These are phyloP conservation scores for Nephelium lappaceum DNA, from an alignment of 345 rosid genomes.

Conservation along the genomic window DNA sequence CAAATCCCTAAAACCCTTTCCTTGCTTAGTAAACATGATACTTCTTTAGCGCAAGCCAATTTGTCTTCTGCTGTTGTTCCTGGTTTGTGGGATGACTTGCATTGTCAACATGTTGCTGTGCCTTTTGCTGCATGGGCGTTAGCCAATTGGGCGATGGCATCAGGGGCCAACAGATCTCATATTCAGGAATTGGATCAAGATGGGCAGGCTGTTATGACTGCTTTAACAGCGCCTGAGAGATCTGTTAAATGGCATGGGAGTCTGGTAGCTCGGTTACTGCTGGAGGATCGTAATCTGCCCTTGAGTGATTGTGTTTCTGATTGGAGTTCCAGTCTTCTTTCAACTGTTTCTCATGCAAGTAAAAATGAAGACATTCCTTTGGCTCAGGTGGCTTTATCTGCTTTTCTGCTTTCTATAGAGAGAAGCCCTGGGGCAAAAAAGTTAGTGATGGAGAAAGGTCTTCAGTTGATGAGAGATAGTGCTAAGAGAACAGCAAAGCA, in stretches of 20 bases:
- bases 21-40: conserved; percentile 59
- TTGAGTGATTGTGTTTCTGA: conserved; percentile 82
- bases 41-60: conserved; percentile 49
- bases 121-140: conserved; percentile 99
- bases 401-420: conserved; percentile 80
- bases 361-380: conserved; percentile 82
- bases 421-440: conserved; percentile 67
- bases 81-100: conserved; percentile 99
- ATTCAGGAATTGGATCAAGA: conserved; percentile 92
- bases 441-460: conserved; percentile 84
- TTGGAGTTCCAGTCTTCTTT: conserved; percentile 92
- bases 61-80: conserved; percentile 86
- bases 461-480: conserved; percentile 75
- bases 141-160: conserved; percentile 99
- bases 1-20: conserved; percentile 47
- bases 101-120: conserved; percentile 96
- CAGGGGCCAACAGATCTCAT: conserved; percentile 71
- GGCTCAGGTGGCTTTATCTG: conserved; percentile 84
- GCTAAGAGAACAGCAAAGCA: conserved; percentile 71
- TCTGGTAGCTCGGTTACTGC: conserved; percentile 79
- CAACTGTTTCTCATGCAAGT: conserved; percentile 76
- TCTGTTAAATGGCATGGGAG: conserved; percentile 99
- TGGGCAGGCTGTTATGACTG: conserved; percentile 86
- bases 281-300: conserved; percentile 85
- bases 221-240: conserved; percentile 94